Evolutionary conservation across 805 yeast genomes (phyloP), one percentile per base, ranked within the genome.

Genomic region (Candida sithepensis): DNA sequence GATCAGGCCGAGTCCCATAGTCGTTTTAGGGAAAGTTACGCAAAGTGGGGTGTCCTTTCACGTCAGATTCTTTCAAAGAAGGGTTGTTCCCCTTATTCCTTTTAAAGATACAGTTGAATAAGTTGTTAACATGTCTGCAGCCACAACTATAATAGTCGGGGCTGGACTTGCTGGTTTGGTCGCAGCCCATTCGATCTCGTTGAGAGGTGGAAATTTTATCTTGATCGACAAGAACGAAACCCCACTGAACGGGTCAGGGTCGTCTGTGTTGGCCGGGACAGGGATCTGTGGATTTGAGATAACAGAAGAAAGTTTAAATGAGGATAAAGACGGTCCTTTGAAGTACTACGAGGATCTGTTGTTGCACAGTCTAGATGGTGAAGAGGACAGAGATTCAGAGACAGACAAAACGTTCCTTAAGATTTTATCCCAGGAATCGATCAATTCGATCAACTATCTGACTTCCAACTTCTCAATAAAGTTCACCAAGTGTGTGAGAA

Each of bases 221-320:
- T 59, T 82, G 9, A 56, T 82, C 26, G 86, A 82, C 55, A 81
- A 80, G 52, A 82, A 77, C 52, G 76, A 75, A 9, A 72, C 72
- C 18, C 4, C 18, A 16, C 18, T 34, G 3, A 34, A 34, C 52
- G 63, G 79, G 32, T 81, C 84, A 28, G 86, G 86, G 1, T 81
- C 79, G 57, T 76, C 82, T 41, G 77, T 81, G 10, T 77, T 78
- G 55, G 86, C 86, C 3, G 76, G 84, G 0, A 74, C 82, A 1
- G 87, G 87, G 7, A 82, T 82, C 52, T 81, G 79, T 57, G 96
- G 92, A 13, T 81, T 85, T 2, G 64, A 72, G 34, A 81, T 90
- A 26, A 26, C 0, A 56, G n/a, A 73, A 9, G 81, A 91, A 0
- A 56, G 73, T 12, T 75, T 85, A 2, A 32, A 22, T 22, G 44